Base-by-base conservation (phyloP, 2,329 filamentous ascomycete genomes). In the Botrytis fragariae region DNA sequence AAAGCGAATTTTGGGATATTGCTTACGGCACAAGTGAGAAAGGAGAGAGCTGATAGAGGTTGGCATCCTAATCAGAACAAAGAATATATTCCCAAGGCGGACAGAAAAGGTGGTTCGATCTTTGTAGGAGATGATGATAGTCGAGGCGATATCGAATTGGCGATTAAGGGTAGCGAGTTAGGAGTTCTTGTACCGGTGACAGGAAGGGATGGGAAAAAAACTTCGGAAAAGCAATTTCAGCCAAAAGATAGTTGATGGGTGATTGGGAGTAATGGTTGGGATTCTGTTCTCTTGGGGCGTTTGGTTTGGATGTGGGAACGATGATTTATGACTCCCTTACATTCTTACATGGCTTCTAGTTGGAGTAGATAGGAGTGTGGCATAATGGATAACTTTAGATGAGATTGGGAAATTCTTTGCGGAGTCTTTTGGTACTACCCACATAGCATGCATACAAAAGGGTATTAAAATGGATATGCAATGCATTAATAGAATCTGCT, bases 1-100 rank as follows among this genome's bases (percentile, higher is more conserved):
- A 90, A 90, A 75, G 81, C 79, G 8, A 86, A 85, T 75, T 86
- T 87, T 64, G 87, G 87, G 22, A 77, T 74, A 29, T 60, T 75
- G 1, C 59, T 80, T 16, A 76, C 71, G 16, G 48, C 73, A 12
- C 76, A 78, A 44, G 62, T 76, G 2, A 51, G 69, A 25, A 73
- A 76, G 63, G 74, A 77, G 37, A 77, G 75, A 65, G 42, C 9
- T 2, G 76, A 75, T 42, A 76, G 57, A 18, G 76, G 75, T 9
- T 79, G 78, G 77, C 71, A 75, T 62, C 71, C 74, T 16, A 75
- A 78, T 72, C 78, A 79, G 67, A 73, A 74, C 22, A 65, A 74
- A 39, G 74, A 75, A 22, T 67, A 35, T 25, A 37, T 39, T 37
- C 48, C 60, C 4, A 63, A 64, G 42, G 22, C 29, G 42, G 37